phyloP scores from a whole-genome alignment of 805 yeast species.

The Candida vartiovaarae region DNA sequence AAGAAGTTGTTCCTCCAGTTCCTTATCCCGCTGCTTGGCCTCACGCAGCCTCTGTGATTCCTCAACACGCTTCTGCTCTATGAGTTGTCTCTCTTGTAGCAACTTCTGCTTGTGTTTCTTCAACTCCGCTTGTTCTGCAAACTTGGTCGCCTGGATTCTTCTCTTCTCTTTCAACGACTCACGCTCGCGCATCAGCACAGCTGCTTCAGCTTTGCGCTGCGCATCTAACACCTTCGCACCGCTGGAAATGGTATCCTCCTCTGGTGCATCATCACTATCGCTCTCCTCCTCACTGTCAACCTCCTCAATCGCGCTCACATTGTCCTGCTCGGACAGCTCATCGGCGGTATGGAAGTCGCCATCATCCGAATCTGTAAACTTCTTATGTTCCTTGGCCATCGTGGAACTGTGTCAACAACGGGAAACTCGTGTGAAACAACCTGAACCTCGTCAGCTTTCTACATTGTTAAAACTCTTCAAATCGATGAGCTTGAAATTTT shows the following conservation, averaged over 20 bases:
- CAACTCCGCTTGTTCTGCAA: slow-evolving; percentile 18
- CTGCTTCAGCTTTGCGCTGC: slow-evolving; percentile 22
- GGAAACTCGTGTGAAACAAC: no score
- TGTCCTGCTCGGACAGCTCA: slow-evolving; percentile 11
- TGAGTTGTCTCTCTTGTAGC: slow-evolving; percentile 14
- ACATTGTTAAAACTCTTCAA: neutral
- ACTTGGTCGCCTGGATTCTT: slow-evolving; percentile 19
- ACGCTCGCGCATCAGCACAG: slow-evolving; percentile 20
- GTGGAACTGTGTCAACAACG: neutral
- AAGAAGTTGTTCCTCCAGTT: slow-evolving; percentile 15
- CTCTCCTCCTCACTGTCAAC: slow-evolving; percentile 17
- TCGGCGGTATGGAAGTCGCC: slow-evolving; percentile 11
- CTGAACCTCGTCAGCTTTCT: neutral
- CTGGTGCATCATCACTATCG: slow-evolving; percentile 42
- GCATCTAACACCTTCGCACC: slow-evolving; percentile 13
- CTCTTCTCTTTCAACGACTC: slow-evolving; percentile 23
- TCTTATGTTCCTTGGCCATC: slow-evolving; percentile 10
- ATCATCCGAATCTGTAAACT: slow-evolving; percentile 21
- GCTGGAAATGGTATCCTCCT: slow-evolving; percentile 33
- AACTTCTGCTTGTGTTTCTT: slow-evolving; percentile 16
- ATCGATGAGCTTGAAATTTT: slow-evolving; percentile 6
- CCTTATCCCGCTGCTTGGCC: slow-evolving; percentile 8
- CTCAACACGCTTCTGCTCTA: slow-evolving; percentile 16
- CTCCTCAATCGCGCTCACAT: slow-evolving; percentile 2
- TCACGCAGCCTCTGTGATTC: slow-evolving; percentile 11